Conservation (phyloP, 2,329 filamentous ascomycete genomes). For the Cercospora sp. region DNA sequence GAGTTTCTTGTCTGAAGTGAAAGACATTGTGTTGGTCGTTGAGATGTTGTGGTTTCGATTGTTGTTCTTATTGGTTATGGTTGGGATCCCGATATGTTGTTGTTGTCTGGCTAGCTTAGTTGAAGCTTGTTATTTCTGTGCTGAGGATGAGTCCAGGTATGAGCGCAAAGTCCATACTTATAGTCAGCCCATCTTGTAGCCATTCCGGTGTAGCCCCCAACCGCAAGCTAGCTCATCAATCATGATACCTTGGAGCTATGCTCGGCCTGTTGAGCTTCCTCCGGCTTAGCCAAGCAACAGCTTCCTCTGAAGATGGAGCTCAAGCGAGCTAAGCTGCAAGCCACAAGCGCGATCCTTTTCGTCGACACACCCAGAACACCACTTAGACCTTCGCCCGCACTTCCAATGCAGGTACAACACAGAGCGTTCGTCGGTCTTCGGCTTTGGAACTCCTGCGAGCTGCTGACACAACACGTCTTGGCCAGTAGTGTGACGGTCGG, state of each 20-base stretch:
- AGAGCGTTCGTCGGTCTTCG: not conserved
- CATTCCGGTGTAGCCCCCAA: not conserved
- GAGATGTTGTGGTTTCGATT: not conserved
- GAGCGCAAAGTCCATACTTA: not conserved
- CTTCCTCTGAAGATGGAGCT: not conserved
- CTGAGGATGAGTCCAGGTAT: not conserved
- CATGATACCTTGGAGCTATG: not conserved
- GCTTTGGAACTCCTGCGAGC: not conserved
- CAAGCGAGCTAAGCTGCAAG: conserved; percentile 1
- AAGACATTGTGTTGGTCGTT: conserved; percentile 20
- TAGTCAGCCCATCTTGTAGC: not conserved
- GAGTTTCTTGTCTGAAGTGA: conserved; percentile 42
- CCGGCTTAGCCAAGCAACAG: conserved; percentile 9
- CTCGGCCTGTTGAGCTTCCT: not conserved
- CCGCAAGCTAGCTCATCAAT: not conserved
- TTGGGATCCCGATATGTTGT: not conserved
- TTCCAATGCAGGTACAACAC: not conserved
- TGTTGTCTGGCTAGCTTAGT: not conserved
- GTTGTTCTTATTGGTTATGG: not conserved
- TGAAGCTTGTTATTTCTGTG: not conserved
- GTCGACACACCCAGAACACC: not conserved
- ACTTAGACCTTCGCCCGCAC: not conserved
- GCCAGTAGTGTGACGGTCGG: not conserved
- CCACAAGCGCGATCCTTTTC: not conserved
- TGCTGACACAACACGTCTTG: not conserved